These are phyloP conservation scores for Ceriops decandra DNA, from an alignment of 345 rosid species.

Conservation along the genomic window DNA sequence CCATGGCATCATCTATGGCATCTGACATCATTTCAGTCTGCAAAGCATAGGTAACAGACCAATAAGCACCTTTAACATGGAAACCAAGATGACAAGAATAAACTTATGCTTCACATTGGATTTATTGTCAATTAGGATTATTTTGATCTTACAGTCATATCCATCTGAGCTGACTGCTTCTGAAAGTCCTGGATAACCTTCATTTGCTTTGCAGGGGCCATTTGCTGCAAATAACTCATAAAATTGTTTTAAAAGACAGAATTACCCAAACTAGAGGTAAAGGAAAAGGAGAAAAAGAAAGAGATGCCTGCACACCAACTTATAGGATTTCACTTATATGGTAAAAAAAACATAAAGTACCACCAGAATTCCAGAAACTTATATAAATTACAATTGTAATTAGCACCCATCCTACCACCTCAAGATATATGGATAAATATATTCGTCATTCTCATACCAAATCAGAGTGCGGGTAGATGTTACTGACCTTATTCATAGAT, in stretches of 20 bases:
- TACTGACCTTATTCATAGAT: constrained; percentile 77
- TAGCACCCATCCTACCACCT: constrained; percentile 3
- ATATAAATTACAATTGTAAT: constrained; percentile 2
- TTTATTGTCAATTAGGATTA: constrained; percentile 9
- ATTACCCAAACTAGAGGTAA: not conserved
- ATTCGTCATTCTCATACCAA: not conserved
- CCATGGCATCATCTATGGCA: constrained; percentile 80
- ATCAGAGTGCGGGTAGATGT: not conserved
- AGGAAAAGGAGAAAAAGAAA: not conserved
- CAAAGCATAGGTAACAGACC: constrained; percentile 17
- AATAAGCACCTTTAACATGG: constrained; percentile 15
- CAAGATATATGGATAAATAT: constrained; percentile 3
- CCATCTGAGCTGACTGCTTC: constrained; percentile 93
- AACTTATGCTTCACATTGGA: not conserved
- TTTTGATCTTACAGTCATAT: constrained; percentile 77
- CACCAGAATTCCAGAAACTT: constrained; percentile 1
- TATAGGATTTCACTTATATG: not conserved
- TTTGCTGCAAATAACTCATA: constrained; percentile 54
- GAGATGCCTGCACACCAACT: not conserved
- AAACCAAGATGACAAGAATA: constrained; percentile 11
- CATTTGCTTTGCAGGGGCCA: constrained; percentile 91
- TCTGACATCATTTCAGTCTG: constrained; percentile 99
- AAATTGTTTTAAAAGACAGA: not conserved
- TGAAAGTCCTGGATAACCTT: constrained; percentile 76
- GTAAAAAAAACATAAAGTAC: not conserved